Evolutionary conservation across 306 rosid genomes (phyloP).

Genomic region (Dalbergia cultrata): DNA sequence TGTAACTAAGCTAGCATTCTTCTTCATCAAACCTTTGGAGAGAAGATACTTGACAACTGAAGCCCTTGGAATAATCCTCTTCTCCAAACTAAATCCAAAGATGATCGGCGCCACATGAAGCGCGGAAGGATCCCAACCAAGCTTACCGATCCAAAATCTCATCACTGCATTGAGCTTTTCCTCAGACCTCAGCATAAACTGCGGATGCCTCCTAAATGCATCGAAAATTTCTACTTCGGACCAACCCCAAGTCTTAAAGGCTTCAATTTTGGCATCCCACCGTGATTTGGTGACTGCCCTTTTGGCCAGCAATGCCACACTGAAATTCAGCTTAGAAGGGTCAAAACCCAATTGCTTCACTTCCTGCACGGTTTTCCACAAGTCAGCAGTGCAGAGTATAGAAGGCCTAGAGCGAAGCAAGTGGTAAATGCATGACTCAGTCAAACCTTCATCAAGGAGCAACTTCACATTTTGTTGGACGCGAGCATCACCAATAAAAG

Average conservation of each 20-base stretch:
- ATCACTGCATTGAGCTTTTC: slow-evolving; percentile 51
- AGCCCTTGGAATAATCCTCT: slow-evolving; percentile 62
- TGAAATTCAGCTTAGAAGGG: slow-evolving; percentile 37
- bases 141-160: slow-evolving; percentile 51
- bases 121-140: slow-evolving; percentile 43
- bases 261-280: slow-evolving; percentile 55
- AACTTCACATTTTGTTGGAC: background rate
- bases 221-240: slow-evolving; percentile 47
- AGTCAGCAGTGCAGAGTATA: background rate
- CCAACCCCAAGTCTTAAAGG: slow-evolving; percentile 65
- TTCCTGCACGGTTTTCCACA: slow-evolving; percentile 40
- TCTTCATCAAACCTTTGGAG: slow-evolving; percentile 49
- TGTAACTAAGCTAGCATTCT: slow-evolving; percentile 23
- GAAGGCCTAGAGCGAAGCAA: background rate
- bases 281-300: slow-evolving; percentile 30
- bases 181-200: slow-evolving; percentile 46
- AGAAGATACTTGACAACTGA: slow-evolving; percentile 46
- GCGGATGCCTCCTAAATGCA: slow-evolving; percentile 53
- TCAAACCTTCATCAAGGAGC: slow-evolving; percentile 11
- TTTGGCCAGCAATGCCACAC: slow-evolving; percentile 42
- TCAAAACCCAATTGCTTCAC: slow-evolving; percentile 59
- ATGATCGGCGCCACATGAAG: background rate
- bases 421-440: background rate
- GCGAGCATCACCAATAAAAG: background rate
- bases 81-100: slow-evolving; percentile 52